Conservation (phyloP, 2,329 filamentous ascomycete genomes). For the Ceratocystis papillata region DNA sequence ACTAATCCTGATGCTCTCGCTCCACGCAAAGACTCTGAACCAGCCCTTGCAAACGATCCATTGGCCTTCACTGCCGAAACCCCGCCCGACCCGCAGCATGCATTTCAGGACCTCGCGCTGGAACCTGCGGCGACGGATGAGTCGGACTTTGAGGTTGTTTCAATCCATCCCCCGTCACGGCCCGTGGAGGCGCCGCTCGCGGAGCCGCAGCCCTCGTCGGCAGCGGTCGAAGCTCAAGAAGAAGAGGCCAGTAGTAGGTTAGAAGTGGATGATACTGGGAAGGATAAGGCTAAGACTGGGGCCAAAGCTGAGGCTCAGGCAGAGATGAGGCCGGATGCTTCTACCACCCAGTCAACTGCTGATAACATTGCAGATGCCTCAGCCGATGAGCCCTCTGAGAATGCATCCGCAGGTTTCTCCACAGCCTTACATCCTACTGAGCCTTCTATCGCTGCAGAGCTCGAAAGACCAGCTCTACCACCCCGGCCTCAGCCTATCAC, state of each 20-base stretch:
- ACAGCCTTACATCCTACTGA: too few relatives aligned
- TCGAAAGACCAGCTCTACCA: neutral
- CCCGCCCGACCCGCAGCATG: slow-evolving; percentile 19
- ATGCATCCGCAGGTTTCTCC: neutral
- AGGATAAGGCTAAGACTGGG: neutral
- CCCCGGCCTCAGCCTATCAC: neutral
- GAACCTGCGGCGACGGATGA: slow-evolving; percentile 23
- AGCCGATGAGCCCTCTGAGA: neutral
- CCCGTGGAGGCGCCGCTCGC: neutral
- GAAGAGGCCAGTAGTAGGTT: neutral
- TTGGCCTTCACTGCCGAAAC: neutral
- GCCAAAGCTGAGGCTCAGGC: neutral
- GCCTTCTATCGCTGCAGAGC: neutral
- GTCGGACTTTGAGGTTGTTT: slow-evolving; percentile 23
- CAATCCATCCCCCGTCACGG: neutral
- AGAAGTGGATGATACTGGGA: neutral
- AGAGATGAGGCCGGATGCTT: neutral
- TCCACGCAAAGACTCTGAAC: neutral
- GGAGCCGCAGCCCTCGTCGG: neutral
- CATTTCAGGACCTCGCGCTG: slow-evolving; percentile 17
- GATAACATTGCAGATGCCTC: neutral
- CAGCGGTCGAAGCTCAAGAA: neutral
- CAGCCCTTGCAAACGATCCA: neutral
- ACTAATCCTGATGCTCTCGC: neutral
- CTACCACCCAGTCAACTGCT: neutral